Evolutionary conservation across 208 protist species (phyloP).

Genomic region (Phytomonas sp.): DNA sequence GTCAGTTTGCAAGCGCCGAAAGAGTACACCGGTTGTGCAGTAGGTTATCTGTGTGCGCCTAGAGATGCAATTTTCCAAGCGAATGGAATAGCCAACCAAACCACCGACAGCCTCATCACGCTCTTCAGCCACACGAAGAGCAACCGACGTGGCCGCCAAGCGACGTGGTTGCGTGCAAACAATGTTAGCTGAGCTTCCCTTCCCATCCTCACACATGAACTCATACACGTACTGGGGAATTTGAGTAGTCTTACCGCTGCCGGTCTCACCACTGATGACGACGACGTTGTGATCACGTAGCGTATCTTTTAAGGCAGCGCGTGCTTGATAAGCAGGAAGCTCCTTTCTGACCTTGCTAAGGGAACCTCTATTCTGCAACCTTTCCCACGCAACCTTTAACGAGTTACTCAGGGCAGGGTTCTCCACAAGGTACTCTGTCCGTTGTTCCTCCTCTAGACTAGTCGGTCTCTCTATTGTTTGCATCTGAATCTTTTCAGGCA

Average conservation of each 20-base stretch:
- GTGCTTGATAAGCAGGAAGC: constrained; percentile 66
- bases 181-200: constrained; percentile 84
- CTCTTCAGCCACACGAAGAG: constrained; percentile 90
- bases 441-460: constrained; percentile 19
- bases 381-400: constrained; percentile 52
- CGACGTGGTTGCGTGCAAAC: constrained; percentile 92
- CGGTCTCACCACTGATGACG: constrained; percentile 95
- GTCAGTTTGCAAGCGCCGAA: constrained; percentile 85
- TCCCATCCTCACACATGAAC: constrained; percentile 81
- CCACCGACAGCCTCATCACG: constrained; percentile 84
- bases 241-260: constrained; percentile 97
- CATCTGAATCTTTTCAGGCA: constrained; percentile 64
- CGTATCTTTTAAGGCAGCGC: constrained; percentile 51
- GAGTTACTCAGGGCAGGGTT: constrained; percentile 27
- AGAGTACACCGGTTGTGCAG: constrained; percentile 92
- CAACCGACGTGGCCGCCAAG: constrained; percentile 90
- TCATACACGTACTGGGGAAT: constrained; percentile 95
- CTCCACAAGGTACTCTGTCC: constrained; percentile 34
- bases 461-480: constrained; percentile 39
- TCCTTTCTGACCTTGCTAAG: constrained; percentile 36
- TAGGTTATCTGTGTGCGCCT: constrained; percentile 86
- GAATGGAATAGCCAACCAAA: constrained; percentile 90
- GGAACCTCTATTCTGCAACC: constrained; percentile 36
- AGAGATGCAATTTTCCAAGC: constrained; percentile 87
- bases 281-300: constrained; percentile 80